phyloP scores from a whole-genome alignment of 768 basidiomycete genomes.

The Hortiboletus flavorubellus region DNA sequence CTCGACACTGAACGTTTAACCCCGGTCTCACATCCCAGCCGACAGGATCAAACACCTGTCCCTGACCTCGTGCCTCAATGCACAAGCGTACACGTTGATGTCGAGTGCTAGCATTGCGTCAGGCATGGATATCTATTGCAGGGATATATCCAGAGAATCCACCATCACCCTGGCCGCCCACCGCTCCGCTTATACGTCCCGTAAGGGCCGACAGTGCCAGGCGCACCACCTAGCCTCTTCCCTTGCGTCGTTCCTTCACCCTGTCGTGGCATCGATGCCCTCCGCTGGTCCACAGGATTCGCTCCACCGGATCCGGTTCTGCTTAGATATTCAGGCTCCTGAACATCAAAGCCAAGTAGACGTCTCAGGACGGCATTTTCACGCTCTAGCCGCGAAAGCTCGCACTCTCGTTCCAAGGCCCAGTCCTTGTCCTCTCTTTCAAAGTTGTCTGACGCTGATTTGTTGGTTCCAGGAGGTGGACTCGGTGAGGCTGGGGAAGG shows the following conservation, averaged over 20 bases:
- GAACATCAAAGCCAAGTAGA: conserved; percentile 54
- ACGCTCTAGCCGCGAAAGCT: conserved; percentile 79
- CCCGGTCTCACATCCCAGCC: background rate
- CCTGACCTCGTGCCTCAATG: background rate
- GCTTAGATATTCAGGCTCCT: conserved; percentile 15
- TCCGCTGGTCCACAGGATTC: conserved; percentile 13
- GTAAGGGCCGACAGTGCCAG: conserved; percentile 40
- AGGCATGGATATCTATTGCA: too few relatives aligned
- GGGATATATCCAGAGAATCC: background rate
- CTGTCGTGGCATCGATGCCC: conserved; percentile 10
- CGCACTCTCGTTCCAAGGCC: conserved; percentile 86
- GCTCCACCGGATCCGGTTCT: background rate
- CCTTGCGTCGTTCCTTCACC: conserved; percentile 16
- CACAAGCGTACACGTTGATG: too few relatives aligned
- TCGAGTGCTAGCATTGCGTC: too few relatives aligned
- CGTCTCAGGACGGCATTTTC: conserved; percentile 83
- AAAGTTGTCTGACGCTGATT: background rate
- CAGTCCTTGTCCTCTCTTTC: conserved; percentile 60
- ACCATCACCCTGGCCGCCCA: conserved; percentile 13
- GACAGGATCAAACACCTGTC: too few relatives aligned
- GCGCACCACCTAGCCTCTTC: conserved; percentile 33
- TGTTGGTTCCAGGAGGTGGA: conserved; percentile 3
- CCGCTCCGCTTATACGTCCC: conserved; percentile 40
- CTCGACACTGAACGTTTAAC: background rate
- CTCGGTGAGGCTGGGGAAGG: conserved; percentile 3